Percentiles rank a stretch among this genome's conserved stretches.
These are phyloP conservation scores for Pseudocercospora musae DNA, from an alignment of 2,329 filamentous ascomycete species.

Conservation along the genomic window DNA sequence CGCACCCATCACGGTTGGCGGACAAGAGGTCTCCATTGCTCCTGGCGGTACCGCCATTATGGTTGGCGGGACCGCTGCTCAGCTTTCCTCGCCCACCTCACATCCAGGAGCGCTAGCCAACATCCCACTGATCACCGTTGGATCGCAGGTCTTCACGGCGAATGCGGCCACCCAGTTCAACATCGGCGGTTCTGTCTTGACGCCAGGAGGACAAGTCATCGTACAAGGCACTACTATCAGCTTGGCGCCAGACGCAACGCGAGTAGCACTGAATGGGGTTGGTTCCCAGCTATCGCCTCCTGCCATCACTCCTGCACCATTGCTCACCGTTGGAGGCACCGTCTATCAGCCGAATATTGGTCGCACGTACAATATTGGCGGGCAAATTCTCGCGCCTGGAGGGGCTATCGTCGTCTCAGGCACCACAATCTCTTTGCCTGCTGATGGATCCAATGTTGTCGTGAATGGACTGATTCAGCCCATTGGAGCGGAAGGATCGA, in stretches of 20 bases:
- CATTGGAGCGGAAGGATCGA: conserved; percentile 3
- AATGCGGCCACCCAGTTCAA: conserved; percentile 48
- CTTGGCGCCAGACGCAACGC: conserved; percentile 39
- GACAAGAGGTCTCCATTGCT: conserved; percentile 32
- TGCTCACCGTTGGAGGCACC: conserved; percentile 30
- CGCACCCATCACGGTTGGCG: conserved; percentile 33
- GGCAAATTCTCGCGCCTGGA: conserved; percentile 27
- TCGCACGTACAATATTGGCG: conserved; percentile 32
- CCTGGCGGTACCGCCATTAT: conserved; percentile 39
- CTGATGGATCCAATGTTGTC: conserved; percentile 40
- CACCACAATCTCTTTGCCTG: conserved; percentile 40
- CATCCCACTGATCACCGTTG: conserved; percentile 40
- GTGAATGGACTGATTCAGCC: conserved; percentile 33
- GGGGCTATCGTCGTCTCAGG: conserved; percentile 39
- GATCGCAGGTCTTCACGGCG: conserved; percentile 39
- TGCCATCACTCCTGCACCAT: conserved; percentile 30
- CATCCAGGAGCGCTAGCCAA: conserved; percentile 22
- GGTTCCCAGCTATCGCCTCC: conserved; percentile 35
- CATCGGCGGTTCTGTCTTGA: conserved; percentile 37
- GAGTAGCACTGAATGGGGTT: conserved; percentile 41
- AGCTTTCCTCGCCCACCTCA: conserved; percentile 10
- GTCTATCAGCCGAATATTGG: conserved; percentile 33
- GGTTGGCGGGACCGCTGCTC: conserved; percentile 31
- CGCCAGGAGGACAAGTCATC: conserved; percentile 39
- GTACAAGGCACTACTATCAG: conserved; percentile 41